Evolutionary conservation across 1,284 basidiomycete genomes (phyloP), one percentile per base, ranked within the genome.

Genomic region (Ceratobasidium sp.): DNA sequence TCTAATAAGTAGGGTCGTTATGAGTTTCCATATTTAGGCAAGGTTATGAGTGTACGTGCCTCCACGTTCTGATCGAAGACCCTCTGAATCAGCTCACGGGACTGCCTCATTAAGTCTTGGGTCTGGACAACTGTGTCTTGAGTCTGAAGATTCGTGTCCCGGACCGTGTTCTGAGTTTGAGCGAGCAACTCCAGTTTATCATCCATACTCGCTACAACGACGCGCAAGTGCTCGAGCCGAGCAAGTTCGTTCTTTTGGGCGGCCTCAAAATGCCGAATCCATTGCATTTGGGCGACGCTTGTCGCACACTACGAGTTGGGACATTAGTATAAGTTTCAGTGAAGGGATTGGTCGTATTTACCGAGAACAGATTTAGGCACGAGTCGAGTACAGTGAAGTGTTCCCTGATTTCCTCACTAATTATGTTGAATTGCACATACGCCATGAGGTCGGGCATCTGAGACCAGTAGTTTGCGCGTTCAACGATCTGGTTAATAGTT

Each of bases 201-300:
- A 54, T 54, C 23, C 20, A 54, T 9, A 54, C 23, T n/a, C 23
- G 20, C 52, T n/a, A n/a, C 7, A 15, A n/a, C 2, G 13, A 17
- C 23, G 15, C 38, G 57, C 46, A 66, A 23, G 23, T 33, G 1
- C 7, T 66, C 44, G 7, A 66, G 46, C 17, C 50, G 38, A 13
- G 44, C 44, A 2, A 66, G 23, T 28, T 50, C 64, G 23, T n/a
- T 26, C 26, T 50, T 23, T 13, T 66, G 64, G 23, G 33, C 64
- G 23, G 64, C 64, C 17, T 15, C 20, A 33, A 61, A 61, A 1
- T 61, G 28, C 3, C 26, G 20, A 13, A 38, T 38, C 57, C 57
- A 76, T 56, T 76, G 74, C 15, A 40, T 42, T 20, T 76, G 52
- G 23, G 74, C 62, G 13, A 76, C 74, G 20, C 67, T 54, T 4